Evolutionary conservation across 2,329 filamentous ascomycete species (phyloP), one percentile per base, ranked within the genome.

Genomic region (Aspergillus quadrilineatus): DNA sequence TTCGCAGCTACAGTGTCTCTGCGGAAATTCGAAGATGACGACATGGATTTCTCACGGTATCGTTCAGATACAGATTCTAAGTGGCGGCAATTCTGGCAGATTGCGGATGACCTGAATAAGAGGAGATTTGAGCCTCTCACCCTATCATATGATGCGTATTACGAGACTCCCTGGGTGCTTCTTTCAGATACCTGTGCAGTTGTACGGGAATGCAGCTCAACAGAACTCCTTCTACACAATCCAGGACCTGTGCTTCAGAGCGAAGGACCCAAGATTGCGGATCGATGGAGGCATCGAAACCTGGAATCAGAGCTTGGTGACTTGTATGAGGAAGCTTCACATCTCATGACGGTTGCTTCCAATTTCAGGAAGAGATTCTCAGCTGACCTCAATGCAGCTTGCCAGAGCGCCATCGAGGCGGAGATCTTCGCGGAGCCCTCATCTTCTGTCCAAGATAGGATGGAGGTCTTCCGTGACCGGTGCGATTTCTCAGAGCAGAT

Each of bases 11-110:
- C 88, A 9, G 85, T 89, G 12, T 80, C 83, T 0, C 76, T 92
- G 36, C 82, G 84, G 44, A 85, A 85, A 53, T 79, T 78, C 30
- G 77, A 84, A 8, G 81, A 85, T 12, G 85, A 85, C 12, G 82
- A 82, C 29, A 85, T 90, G 73, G 89, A 95, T 66, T 90, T 90
- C 64, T 85, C 89, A 26, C 82, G 87, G 56, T 94, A 92, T 69
- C 83, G 89, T 55, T 78, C 80, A 34, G 86, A 90, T 32, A 86
- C 88, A 52, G 89, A 94, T 68, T 82, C 84, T 9, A 92, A 96
- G 71, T 99, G 94, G 94, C 86, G 89, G 60, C 85, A 89, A 50
- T 96, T 96, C 73, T 96, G 92, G 77, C 86, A 92, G 32, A 81
- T 97, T 15, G 82, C 96, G 15, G 81, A 89, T 10, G 92, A 96